Evolutionary conservation across 495 filamentous ascomycete genomes (phyloP).

Genomic region (Chaetomium tenue): DNA sequence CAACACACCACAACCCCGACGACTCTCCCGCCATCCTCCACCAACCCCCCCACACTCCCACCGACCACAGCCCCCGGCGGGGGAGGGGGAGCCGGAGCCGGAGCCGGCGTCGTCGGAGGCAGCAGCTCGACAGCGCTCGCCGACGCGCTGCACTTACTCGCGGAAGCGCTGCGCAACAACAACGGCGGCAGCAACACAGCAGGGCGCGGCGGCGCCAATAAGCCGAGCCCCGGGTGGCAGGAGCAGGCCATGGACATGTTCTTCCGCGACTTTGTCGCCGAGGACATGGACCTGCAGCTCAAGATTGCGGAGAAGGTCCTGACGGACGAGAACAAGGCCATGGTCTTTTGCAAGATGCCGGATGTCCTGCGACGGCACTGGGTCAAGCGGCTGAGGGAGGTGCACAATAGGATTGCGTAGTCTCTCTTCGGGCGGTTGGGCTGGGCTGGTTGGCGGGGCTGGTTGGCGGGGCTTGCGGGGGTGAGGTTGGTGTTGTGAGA

Average conservation of each 20-base stretch:
- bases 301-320: conserved; percentile 54
- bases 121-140: conserved; percentile 2
- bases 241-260: conserved; percentile 53
- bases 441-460: not conserved
- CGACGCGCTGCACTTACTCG: conserved; percentile 32
- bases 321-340: conserved; percentile 53
- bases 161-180: conserved; percentile 36
- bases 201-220: conserved; percentile 19
- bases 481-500: no score
- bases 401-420: conserved; percentile 44
- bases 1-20: conserved; percentile 8
- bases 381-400: conserved; percentile 47
- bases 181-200: no score
- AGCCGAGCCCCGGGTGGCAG: conserved; percentile 36
- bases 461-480: no score
- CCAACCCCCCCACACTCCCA: not conserved
- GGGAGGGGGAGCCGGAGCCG: not conserved
- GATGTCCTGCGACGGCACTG: conserved; percentile 45
- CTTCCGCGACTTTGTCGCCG: conserved; percentile 48
- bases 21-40: not conserved
- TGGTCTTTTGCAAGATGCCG: conserved; percentile 56
- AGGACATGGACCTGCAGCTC: conserved; percentile 51
- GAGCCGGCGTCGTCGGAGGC: no score
- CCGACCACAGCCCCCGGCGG: conserved; percentile 2
- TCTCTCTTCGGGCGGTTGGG: not conserved